These are phyloP conservation scores for Serendipita sp. DNA, from an alignment of 768 basidiomycete genomes.

Conservation along the genomic window DNA sequence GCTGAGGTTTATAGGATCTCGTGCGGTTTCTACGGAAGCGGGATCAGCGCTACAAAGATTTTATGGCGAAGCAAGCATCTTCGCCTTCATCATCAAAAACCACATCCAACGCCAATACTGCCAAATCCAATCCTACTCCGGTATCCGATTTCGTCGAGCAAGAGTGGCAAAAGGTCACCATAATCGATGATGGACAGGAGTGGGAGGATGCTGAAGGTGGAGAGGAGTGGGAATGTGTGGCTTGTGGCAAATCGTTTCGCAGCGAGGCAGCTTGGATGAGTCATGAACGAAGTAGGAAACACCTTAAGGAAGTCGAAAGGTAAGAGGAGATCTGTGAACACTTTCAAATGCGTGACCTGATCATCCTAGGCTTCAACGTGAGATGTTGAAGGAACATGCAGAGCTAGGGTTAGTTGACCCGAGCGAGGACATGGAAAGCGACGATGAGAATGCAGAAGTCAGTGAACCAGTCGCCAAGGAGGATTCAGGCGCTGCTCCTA, in stretches of 20 bases:
- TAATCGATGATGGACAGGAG: constrained; percentile 34
- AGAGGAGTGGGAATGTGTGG: constrained; percentile 93
- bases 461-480: not conserved
- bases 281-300: constrained; percentile 91
- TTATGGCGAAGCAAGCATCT: constrained; percentile 35
- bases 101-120: constrained; percentile 19
- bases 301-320: constrained; percentile 72
- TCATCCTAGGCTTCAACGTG: constrained; percentile 35
- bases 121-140: constrained; percentile 21
- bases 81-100: constrained; percentile 20
- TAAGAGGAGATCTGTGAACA: constrained; percentile 17
- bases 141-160: constrained; percentile 54
- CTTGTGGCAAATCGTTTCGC: constrained; percentile 74
- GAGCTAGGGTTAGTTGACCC: constrained; percentile 38
- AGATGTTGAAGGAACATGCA: constrained; percentile 65
- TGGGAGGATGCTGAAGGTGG: constrained; percentile 55
- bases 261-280: constrained; percentile 93
- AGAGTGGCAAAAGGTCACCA: constrained; percentile 64
- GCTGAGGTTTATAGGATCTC: constrained; percentile 38
- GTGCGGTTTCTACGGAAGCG: constrained; percentile 67
- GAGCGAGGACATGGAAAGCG: constrained; percentile 15
- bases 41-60: constrained; percentile 71
- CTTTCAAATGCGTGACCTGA: not conserved
- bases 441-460: constrained; percentile 11
- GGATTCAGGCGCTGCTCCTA: not conserved